Evolutionary conservation across 1,284 basidiomycete genomes (phyloP).

Genomic region (Volvariella volvacea): DNA sequence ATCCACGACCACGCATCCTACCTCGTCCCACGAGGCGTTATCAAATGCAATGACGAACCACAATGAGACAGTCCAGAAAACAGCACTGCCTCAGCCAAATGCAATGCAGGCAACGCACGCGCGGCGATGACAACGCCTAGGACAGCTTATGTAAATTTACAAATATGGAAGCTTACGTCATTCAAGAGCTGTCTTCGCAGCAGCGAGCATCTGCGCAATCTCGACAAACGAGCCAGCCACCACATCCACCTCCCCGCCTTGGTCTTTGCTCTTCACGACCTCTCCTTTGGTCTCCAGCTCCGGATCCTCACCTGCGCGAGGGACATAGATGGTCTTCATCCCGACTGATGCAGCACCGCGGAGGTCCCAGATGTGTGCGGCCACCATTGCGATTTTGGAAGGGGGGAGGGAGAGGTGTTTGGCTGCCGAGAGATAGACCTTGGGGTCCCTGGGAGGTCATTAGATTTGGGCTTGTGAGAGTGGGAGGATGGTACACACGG

Average conservation of each 20-base stretch:
- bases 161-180: too few species aligned
- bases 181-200: too few species aligned
- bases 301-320: conserved; percentile 31
- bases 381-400: conserved; percentile 53
- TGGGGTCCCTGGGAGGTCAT: conserved; percentile 34
- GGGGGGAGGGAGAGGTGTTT: conserved; percentile 46
- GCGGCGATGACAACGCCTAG: too few species aligned
- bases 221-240: conserved; percentile 37
- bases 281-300: conserved; percentile 4
- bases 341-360: conserved; percentile 45
- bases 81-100: too few species aligned
- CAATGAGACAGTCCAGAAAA: too few species aligned
- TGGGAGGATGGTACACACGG: conserved; percentile 32
- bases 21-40: too few species aligned
- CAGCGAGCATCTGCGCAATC: conserved; percentile 21
- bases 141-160: too few species aligned
- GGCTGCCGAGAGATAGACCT: conserved; percentile 43
- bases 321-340: conserved; percentile 51
- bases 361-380: conserved; percentile 54
- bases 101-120: too few species aligned
- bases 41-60: too few species aligned
- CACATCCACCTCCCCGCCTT: conserved; percentile 38
- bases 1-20: too few species aligned
- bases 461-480: conserved; percentile 1
- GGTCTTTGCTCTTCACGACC: conserved; percentile 1